These are phyloP conservation scores for Rhodotorula mucilaginosa DNA, from an alignment of 1,284 basidiomycete genomes.

Conservation along the genomic window DNA sequence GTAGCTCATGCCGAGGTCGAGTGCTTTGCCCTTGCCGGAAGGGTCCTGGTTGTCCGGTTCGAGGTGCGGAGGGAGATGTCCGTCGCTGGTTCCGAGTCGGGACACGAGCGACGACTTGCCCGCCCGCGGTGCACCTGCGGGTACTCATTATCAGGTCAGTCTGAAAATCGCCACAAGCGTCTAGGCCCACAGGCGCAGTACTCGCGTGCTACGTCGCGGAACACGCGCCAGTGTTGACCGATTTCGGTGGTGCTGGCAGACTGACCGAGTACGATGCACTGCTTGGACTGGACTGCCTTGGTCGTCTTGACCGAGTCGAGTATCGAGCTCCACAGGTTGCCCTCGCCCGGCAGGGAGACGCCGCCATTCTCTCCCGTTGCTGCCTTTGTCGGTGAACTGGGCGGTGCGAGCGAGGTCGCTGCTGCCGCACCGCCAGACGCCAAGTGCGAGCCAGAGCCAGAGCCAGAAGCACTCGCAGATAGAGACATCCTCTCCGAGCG, in stretches of 20 bases:
- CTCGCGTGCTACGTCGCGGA: not conserved
- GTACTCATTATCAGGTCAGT: too few relatives aligned
- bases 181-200: not conserved
- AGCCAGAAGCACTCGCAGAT: not conserved
- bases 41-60: not conserved
- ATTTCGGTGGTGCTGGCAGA: constrained; percentile 47
- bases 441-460: not conserved
- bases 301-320: constrained; percentile 81
- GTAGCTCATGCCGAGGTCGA: constrained; percentile 79
- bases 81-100: constrained; percentile 3
- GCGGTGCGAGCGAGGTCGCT: not conserved
- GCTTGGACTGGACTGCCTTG: constrained; percentile 78
- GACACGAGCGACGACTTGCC: constrained; percentile 22
- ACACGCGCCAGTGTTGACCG: not conserved
- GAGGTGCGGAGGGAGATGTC: constrained; percentile 5
- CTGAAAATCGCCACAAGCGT: too few relatives aligned
- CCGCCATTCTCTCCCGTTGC: not conserved
- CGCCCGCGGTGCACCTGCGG: constrained; percentile 3
- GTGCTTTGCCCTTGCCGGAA: not conserved
- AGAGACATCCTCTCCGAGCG: not conserved
- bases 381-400: not conserved
- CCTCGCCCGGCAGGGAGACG: constrained; percentile 3
- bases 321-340: constrained; percentile 86
- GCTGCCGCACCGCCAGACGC: not conserved
- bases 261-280: constrained; percentile 75